Evolutionary conservation across 1,139 yeast species (phyloP), one percentile per base, ranked within the genome.

Genomic region (Barnettozyma hawaiiensis): DNA sequence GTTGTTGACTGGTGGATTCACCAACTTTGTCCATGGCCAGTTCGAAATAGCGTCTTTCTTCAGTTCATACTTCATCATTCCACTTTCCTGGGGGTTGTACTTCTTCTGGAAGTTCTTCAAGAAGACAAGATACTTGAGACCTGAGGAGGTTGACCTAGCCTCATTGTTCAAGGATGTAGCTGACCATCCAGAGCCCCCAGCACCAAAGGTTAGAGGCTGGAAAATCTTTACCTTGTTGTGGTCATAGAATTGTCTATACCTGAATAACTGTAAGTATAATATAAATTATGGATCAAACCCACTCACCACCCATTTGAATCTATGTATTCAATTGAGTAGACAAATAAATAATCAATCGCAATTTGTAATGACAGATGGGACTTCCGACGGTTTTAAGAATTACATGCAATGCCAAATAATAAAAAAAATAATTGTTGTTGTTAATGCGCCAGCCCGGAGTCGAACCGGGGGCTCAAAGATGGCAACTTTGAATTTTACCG

Each of bases 361-460:
- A n/a, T n/a, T n/a, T n/a, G n/a, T n/a, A n/a, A n/a, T n/a, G n/a
- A n/a, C n/a, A n/a, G n/a, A n/a, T n/a, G n/a, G n/a, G n/a, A n/a
- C n/a, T n/a, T n/a, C n/a, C n/a, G n/a, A n/a, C n/a, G n/a, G n/a
- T n/a, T n/a, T n/a, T n/a, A n/a, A n/a, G n/a, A n/a, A 21, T 21
- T 21, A 21, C 22, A 21, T 6, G 22, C 22, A 21, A 9, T 15
- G 31, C 4, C 9, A 27, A n/a, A 14, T 7, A 7, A 7, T 12
- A 9, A 32, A 35, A 24, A 35, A 26, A 19, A 18, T 11, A 12
- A 9, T 5, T 3, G 10, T 8, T 69, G n/a, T n/a, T n/a, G n/a
- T n/a, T n/a, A n/a, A n/a, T n/a, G 74, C 74, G 70, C 66, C 58
- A 65, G 70, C 73, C 73, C 73, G 73, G 73, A 69, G 69, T 69